Evolutionary conservation across 176 grass and related monocot genomes (phyloP).

Genomic region (Pontederia crassipes): DNA sequence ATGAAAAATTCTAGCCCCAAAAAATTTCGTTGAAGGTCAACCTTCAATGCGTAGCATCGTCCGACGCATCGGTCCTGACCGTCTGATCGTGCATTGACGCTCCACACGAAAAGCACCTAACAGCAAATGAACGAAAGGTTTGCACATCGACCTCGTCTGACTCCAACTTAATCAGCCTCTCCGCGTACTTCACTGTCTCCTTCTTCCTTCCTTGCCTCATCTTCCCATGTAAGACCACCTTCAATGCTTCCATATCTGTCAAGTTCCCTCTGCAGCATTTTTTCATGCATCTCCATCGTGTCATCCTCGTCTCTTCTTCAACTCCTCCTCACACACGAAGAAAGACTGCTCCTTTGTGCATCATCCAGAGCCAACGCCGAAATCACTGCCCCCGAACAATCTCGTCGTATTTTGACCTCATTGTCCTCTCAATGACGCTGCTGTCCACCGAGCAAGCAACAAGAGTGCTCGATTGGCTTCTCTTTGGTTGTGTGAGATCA

Average conservation of each 20-base stretch:
- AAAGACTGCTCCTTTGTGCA: constrained; percentile 12
- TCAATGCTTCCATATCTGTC: constrained; percentile 51
- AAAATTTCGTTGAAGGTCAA: too few species aligned
- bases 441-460: too few species aligned
- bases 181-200: constrained; percentile 38
- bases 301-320: constrained; percentile 5
- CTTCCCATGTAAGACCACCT: constrained; percentile 55
- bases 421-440: too few species aligned
- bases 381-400: too few species aligned
- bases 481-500: too few species aligned
- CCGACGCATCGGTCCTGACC: too few species aligned
- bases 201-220: constrained; percentile 53
- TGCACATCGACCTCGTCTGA: constrained; percentile 62
- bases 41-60: too few species aligned
- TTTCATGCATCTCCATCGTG: constrained; percentile 42
- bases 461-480: too few species aligned
- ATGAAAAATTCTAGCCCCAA: too few species aligned
- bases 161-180: constrained; percentile 44
- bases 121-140: background rate
- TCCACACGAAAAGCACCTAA: too few species aligned
- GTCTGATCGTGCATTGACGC: too few species aligned
- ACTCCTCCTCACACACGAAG: constrained; percentile 19
- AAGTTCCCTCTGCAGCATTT: constrained; percentile 35
- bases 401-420: too few species aligned
- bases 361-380: constrained; percentile 13